Evolutionary conservation across 441 rosid species (phyloP).

Genomic region (Erysimum cheiri): DNA sequence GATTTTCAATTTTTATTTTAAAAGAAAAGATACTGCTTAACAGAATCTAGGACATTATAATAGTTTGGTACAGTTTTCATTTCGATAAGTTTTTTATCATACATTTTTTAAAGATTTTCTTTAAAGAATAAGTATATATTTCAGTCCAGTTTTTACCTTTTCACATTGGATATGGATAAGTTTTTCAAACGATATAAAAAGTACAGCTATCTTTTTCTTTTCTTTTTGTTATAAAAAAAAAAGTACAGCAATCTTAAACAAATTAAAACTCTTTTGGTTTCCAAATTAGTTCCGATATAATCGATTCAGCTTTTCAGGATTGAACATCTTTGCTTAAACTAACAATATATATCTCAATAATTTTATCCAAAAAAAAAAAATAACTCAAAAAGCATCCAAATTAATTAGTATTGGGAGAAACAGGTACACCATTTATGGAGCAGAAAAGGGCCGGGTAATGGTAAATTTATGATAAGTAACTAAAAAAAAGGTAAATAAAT

Average conservation of each 20-base stretch:
- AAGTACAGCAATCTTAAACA: not conserved
- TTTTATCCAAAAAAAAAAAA: not conserved
- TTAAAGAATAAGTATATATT: too few relatives aligned
- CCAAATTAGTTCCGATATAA: not conserved
- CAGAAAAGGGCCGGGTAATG: not conserved
- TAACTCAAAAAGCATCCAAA: not conserved
- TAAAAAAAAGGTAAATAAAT: constrained; percentile 2
- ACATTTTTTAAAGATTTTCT: too few relatives aligned
- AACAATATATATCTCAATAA: not conserved
- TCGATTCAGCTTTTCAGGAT: not conserved
- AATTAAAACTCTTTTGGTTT: not conserved
- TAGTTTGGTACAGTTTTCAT: not conserved
- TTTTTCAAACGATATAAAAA: not conserved
- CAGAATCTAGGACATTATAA: not conserved
- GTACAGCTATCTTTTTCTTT: not conserved
- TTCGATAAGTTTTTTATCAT: not conserved
- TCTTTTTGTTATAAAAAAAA: too few relatives aligned
- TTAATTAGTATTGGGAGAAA: not conserved
- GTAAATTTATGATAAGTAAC: not conserved
- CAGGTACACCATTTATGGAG: constrained; percentile 20
- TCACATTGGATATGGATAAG: not conserved
- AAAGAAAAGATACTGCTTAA: not conserved
- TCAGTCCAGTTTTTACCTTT: not conserved
- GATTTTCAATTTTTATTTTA: not conserved
- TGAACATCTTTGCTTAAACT: constrained; percentile 3